Conservation (phyloP, 31 red algal genomes). For the Asparagopsis taxiformis region DNA sequence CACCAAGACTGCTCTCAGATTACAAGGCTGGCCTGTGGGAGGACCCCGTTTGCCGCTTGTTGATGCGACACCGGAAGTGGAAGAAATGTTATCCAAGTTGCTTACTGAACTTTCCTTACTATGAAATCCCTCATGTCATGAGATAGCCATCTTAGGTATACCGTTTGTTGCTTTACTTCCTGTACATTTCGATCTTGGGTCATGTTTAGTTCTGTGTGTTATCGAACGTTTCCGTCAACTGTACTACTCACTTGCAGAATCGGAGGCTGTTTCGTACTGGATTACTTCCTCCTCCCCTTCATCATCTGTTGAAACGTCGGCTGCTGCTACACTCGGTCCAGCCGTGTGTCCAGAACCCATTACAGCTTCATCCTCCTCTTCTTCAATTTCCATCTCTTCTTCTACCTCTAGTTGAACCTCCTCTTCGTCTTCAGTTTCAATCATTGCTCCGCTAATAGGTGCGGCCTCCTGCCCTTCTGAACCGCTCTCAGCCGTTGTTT, state of each 20-base stretch:
- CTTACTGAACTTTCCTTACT: too few relatives aligned
- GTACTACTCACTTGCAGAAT: constrained; percentile 2
- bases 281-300: constrained; percentile 15
- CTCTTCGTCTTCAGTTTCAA: constrained; percentile 44
- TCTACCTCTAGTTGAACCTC: constrained; percentile 50
- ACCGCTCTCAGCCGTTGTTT: constrained; percentile 1
- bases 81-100: constrained; percentile 30
- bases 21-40: constrained; percentile 87
- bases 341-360: not conserved
- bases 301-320: constrained; percentile 16
- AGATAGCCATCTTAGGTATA: too few relatives aligned
- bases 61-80: constrained; percentile 55
- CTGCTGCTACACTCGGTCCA: not conserved
- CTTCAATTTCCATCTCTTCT: constrained; percentile 35
- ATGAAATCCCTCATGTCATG: too few relatives aligned
- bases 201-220: not conserved
- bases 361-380: constrained; percentile 24
- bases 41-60: constrained; percentile 82
- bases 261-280: constrained; percentile 20
- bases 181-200: not conserved
- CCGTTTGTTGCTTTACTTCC: too few relatives aligned
- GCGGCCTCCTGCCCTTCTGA: not conserved
- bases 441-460: not conserved
- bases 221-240: not conserved
- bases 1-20: constrained; percentile 86